Base-by-base conservation (phyloP, 176 grass and related monocot species). In the Paspalum notatum region DNA sequence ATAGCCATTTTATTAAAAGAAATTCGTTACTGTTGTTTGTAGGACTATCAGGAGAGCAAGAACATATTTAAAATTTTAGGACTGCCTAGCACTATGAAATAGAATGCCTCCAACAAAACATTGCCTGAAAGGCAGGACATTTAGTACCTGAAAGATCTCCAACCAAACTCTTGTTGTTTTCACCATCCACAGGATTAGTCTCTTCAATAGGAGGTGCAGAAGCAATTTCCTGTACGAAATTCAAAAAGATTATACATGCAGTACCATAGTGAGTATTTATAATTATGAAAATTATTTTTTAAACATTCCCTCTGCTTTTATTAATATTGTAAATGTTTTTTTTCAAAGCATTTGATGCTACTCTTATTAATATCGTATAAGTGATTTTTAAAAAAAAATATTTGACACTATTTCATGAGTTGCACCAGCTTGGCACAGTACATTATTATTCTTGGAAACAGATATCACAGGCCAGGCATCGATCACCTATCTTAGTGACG, bases 141-240 rank as follows among this genome's bases (percentile, higher is more conserved):
- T 71, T 46, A 14, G 13, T 83, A 39, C 58, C 63, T 20, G 72
- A n/a, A 70, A 45, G 38, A 87, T 81, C 56, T 51, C 15, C 37
- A 59, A 67, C 18, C 12, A 80, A 53, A 5, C 47, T 79, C 65
- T 43, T 46, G 59, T 41, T 80, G 49, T 43, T 24, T 14, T 39
- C 40, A 50, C 60, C 22, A 71, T 72, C 26, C 39, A 80, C 32
- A 8, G 14, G 45, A 71, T 32, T 74, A 83, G 58, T 89, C 81
- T 70, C 86, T 66, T 62, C 39, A 83, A 75, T 69, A 84, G 80
- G 37, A 47, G 71, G 85, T n/a, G 68, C 89, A 51, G 70, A 83
- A 80, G 78, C 69, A 82, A 92, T 77, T 70, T 82, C 72, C 80
- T 90, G 79, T 42, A 55, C 10, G 22, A 72, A 20, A 20, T 80